Percentiles rank a stretch among this genome's conserved stretches.
Evolutionary conservation across 805 yeast species (phyloP).

Genomic region (Cyberlindnera samutprakarnensis): DNA sequence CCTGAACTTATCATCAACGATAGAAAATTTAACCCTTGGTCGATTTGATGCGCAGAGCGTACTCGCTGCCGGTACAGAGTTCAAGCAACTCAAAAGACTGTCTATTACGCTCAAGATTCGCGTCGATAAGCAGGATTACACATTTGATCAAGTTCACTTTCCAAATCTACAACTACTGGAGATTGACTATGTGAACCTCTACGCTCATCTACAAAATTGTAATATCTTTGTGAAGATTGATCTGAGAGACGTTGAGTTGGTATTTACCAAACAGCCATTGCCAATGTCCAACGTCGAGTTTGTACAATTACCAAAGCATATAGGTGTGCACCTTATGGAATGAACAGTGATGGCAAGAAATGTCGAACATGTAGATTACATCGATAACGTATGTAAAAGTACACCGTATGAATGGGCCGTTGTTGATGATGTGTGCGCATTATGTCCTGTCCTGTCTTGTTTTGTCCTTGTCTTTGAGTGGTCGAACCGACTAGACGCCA

Average conservation of each 20-base stretch:
- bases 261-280: constrained; percentile 8
- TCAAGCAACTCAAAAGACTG: constrained; percentile 5
- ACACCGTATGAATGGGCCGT: no score
- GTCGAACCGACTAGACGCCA: no score
- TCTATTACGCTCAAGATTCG: constrained; percentile 2
- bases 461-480: no score
- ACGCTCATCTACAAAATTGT: constrained; percentile 15
- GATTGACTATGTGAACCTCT: constrained; percentile 13
- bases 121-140: constrained; percentile 6
- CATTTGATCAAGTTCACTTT: constrained; percentile 4
- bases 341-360: not conserved
- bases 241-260: constrained; percentile 5
- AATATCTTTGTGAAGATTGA: constrained; percentile 10
- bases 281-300: constrained; percentile 7
- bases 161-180: constrained; percentile 9
- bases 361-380: no score
- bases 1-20: no score
- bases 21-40: no score
- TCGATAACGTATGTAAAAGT: no score
- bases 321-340: constrained; percentile 8
- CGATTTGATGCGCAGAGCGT: no score
- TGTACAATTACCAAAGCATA: constrained; percentile 3
- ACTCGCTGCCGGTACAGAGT: no score
- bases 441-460: no score
- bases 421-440: no score